Evolutionary conservation across 805 yeast species (phyloP), one percentile per base, ranked within the genome.

Genomic region (Debaryomyces castellii): DNA sequence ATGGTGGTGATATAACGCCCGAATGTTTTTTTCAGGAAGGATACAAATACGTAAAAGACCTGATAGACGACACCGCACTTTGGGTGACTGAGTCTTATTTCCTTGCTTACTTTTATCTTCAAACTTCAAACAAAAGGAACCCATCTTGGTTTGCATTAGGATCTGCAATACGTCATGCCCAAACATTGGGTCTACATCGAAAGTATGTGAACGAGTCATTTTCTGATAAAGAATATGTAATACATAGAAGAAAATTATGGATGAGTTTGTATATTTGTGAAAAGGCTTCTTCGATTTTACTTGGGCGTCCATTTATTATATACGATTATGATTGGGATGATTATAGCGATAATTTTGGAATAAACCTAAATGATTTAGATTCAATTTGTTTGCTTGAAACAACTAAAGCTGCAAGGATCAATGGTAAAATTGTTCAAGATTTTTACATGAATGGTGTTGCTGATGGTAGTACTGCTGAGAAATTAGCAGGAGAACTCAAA

Each of bases 91-190:
- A 72, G 45, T 68, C 71, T 4, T 60, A 73, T 46, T 50, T 71
- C 24, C 51, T 77, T 18, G 57, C 66, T 24, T 71, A 63, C 50
- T 64, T 73, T 51, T 73, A 62, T 51, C 67, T 74, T 45, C 75
- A 71, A 41, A 54, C 62, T 28, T 62, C 62, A n/a, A 67, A 74
- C 10, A 67, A 65, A 41, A 63, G 73, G 46, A 65, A 64, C 41
- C 58, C 73, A 0, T 71, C 78, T 5, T 75, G 79, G 79, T 59
- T 73, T 11, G 65, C 65, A 49, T 51, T 75, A 20, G 76, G 78
- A 8, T 47, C 52, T 18, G 72, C 77, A 1, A 71, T 75, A 14
- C 57, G 74, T 20, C 60, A 65, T 51, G 77, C 76, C 0, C 74
- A 69, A 23, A 52, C 74, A 0, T 54, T 74, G 43, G 80, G 79